A percentile compares a stretch with the other conserved stretches of the same genome.
phyloP scores from a whole-genome alignment of 2,329 filamentous ascomycete genomes.

The Clonostachys byssicola region DNA sequence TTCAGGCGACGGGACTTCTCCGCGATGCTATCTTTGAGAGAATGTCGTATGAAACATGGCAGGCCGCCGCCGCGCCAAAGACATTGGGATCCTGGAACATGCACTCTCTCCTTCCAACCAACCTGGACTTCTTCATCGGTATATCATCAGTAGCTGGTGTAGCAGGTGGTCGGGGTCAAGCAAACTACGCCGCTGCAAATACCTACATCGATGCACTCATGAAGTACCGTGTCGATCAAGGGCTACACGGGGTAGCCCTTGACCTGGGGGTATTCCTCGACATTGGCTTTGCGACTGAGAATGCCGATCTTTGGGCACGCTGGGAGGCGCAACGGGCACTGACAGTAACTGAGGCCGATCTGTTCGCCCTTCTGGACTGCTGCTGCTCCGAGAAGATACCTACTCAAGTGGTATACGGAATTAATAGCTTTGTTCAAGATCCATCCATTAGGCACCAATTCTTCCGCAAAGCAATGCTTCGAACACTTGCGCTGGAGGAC shows the following conservation, averaged over 20 bases:
- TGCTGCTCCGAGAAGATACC: too few relatives aligned
- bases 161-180: slow-evolving; percentile 17
- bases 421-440: too few relatives aligned
- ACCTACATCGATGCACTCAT: slow-evolving; percentile 24
- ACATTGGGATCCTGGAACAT: slow-evolving; percentile 23
- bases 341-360: too few relatives aligned
- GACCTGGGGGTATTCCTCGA: slow-evolving; percentile 12
- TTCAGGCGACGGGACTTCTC: slow-evolving; percentile 33
- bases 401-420: too few relatives aligned
- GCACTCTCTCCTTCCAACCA: slow-evolving; percentile 13
- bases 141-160: slow-evolving; percentile 18
- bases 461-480: too few relatives aligned
- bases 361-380: too few relatives aligned
- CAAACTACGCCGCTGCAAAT: slow-evolving; percentile 26
- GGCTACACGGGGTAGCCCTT: slow-evolving; percentile 1
- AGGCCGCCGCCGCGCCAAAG: slow-evolving; percentile 18
- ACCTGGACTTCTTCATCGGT: slow-evolving; percentile 5
- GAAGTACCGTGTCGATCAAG: slow-evolving; percentile 1
- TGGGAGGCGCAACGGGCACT: too few relatives aligned
- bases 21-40: slow-evolving; percentile 9
- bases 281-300: slow-evolving; percentile 8
- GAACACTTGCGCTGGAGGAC: too few relatives aligned
- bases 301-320: too few relatives aligned
- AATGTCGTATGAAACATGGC: slow-evolving; percentile 18
- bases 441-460: too few relatives aligned